Percentiles rank a stretch among this genome's conserved stretches.
phyloP scores from a whole-genome alignment of 768 basidiomycete genomes.

The Guyanaporus albipodus region DNA sequence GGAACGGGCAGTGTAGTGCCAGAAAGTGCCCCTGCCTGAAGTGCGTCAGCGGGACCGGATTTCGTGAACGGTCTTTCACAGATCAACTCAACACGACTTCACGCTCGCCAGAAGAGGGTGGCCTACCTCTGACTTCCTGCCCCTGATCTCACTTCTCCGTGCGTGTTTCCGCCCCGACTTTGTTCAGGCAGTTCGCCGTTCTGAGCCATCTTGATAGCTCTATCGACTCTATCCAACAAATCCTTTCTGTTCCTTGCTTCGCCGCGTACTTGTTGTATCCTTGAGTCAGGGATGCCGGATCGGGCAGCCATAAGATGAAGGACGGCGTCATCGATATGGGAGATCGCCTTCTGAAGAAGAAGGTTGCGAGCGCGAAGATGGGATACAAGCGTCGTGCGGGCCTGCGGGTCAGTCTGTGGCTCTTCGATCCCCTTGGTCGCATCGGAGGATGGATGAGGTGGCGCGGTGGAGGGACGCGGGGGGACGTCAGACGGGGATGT shows the following conservation, averaged over 20 bases:
- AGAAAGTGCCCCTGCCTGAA: slow-evolving; percentile 1
- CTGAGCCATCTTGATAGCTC: slow-evolving; percentile 28
- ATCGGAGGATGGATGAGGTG: slow-evolving; percentile 21
- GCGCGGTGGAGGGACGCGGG: slow-evolving; percentile 27
- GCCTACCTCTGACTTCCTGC: slow-evolving; percentile 16
- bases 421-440: slow-evolving; percentile 10
- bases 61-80: slow-evolving; percentile 10
- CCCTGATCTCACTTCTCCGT: neutral
- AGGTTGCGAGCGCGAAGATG: slow-evolving; percentile 30
- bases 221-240: slow-evolving; percentile 29
- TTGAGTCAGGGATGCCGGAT: slow-evolving; percentile 31
- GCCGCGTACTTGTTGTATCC: slow-evolving; percentile 28
- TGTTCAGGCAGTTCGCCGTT: slow-evolving; percentile 14
- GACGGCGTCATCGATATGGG: slow-evolving; percentile 31
- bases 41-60: slow-evolving; percentile 1
- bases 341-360: slow-evolving; percentile 31
- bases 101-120: neutral
- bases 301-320: slow-evolving; percentile 29
- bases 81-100: slow-evolving; percentile 6
- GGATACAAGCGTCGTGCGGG: slow-evolving; percentile 22
- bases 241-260: slow-evolving; percentile 32
- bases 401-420: slow-evolving; percentile 9
- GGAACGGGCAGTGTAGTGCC: neutral
- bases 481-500: slow-evolving; percentile 12
- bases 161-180: neutral